Evolutionary conservation across 176 grass and related monocot species (phyloP).

Genomic region (Oryza punctata): DNA sequence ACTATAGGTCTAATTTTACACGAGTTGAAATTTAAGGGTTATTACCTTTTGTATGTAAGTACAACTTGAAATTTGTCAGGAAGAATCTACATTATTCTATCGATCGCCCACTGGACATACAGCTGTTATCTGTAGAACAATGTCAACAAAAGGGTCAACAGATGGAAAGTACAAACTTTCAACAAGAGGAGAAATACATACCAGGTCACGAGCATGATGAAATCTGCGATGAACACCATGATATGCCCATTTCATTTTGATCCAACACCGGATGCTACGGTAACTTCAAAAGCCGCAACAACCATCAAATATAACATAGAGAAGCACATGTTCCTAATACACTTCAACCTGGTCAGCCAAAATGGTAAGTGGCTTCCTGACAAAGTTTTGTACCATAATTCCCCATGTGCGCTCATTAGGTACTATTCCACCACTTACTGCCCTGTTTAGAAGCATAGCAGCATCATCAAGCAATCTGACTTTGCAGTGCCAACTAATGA

Average conservation of each 20-base stretch:
- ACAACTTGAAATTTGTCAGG: conserved; percentile 21
- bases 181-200: conserved; percentile 30
- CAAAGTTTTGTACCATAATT: conserved; percentile 76
- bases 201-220: conserved; percentile 1
- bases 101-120: not conserved
- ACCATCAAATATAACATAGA: conserved; percentile 12
- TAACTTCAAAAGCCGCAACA: conserved; percentile 8
- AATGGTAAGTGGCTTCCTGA: conserved; percentile 44
- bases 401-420: conserved; percentile 74
- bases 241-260: conserved; percentile 23
- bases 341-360: conserved; percentile 22
- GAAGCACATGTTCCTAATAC: conserved; percentile 32
- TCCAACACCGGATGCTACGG: not conserved
- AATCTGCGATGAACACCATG: not conserved
- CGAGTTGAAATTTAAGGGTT: not conserved
- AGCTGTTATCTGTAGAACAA: conserved; percentile 4
- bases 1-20: not conserved
- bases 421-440: conserved; percentile 52
- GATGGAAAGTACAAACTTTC: conserved; percentile 21
- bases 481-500: conserved; percentile 98
- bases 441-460: conserved; percentile 64
- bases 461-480: conserved; percentile 71
- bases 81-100: not conserved
- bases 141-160: conserved; percentile 9
- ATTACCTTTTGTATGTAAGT: not conserved